phyloP scores from a whole-genome alignment of 306 rosid genomes.

The Casuarina glauca region DNA sequence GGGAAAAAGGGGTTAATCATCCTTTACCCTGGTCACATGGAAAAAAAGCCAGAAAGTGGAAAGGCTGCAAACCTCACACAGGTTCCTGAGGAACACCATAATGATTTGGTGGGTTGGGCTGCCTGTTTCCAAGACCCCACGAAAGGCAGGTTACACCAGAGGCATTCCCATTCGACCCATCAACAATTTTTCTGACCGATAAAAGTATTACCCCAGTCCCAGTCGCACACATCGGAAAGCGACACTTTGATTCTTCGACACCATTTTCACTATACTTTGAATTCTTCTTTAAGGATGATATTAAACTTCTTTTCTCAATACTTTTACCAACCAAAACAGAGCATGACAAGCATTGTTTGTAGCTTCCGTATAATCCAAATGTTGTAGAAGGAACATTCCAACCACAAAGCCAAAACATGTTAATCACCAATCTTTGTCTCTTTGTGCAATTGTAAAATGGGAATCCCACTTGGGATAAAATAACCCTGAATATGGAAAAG shows the following conservation, averaged over 20 bases:
- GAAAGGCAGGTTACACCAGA: slow-evolving; percentile 39
- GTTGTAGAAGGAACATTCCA: neutral
- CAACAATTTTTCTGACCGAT: neutral
- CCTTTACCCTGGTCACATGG: slow-evolving; percentile 29
- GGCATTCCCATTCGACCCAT: neutral
- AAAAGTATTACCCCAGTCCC: neutral
- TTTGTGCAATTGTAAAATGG: neutral
- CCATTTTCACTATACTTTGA: too few relatives aligned
- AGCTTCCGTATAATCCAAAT: neutral
- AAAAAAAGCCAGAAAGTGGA: slow-evolving; percentile 40
- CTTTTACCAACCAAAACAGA: neutral
- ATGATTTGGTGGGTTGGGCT: slow-evolving; percentile 53
- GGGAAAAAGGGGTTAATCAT: slow-evolving; percentile 37
- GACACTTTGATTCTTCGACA: too few relatives aligned
- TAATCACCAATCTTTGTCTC: neutral
- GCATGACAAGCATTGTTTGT: neutral
- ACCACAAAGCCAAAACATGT: neutral
- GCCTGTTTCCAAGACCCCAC: slow-evolving; percentile 35
- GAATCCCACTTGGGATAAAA: too few relatives aligned
- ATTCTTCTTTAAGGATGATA: neutral
- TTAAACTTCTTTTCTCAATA: neutral
- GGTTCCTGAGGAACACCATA: slow-evolving; percentile 37
- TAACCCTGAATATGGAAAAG: neutral
- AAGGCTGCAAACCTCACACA: slow-evolving; percentile 19
- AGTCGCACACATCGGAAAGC: too few relatives aligned